A percentile compares a stretch with the other conserved stretches of the same genome.
Conservation (phyloP, 1,284 basidiomycete species). For the Sanghuangporus baumii region DNA sequence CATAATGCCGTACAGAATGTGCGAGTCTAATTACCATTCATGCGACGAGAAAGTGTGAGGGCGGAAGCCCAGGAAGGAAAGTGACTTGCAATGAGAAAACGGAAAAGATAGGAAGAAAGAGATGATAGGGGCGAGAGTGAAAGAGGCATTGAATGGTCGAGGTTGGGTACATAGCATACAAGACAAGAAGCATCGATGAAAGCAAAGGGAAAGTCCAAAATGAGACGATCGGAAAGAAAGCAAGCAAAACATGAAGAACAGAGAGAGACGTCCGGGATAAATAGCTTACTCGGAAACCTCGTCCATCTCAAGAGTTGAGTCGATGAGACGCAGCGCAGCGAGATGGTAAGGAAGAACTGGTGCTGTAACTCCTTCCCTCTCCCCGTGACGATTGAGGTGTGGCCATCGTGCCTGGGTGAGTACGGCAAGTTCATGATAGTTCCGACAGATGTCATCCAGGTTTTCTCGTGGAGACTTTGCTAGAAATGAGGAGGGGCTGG, state of each 20-base stretch:
- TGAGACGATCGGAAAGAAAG: background rate
- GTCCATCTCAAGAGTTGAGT: slow-evolving; percentile 29
- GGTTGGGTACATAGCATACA: background rate
- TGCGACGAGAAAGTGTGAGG: background rate
- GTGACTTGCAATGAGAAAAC: background rate
- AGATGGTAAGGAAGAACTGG: slow-evolving; percentile 61
- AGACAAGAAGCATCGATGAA: too few relatives aligned
- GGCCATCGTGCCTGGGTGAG: slow-evolving; percentile 47
- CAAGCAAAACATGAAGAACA: background rate
- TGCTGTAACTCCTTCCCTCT: slow-evolving; percentile 21
- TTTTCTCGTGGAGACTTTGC: slow-evolving; percentile 33
- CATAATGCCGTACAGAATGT: background rate
- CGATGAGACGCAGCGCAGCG: slow-evolving; percentile 59
- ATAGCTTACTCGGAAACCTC: slow-evolving; percentile 44
- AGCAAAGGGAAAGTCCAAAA: background rate
- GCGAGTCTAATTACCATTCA: background rate
- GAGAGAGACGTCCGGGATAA: background rate
- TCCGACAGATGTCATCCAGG: slow-evolving; percentile 55
- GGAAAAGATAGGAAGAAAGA: background rate
- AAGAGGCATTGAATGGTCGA: background rate
- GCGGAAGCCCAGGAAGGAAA: background rate
- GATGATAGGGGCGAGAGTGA: too few relatives aligned
- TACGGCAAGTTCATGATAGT: slow-evolving; percentile 60
- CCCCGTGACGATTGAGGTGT: slow-evolving; percentile 30
- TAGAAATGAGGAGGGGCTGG: slow-evolving; percentile 28